Evolutionary conservation across 83 land plant species (phyloP), one percentile per base, ranked within the genome.

Genomic region (Isoetes engelmannii): DNA sequence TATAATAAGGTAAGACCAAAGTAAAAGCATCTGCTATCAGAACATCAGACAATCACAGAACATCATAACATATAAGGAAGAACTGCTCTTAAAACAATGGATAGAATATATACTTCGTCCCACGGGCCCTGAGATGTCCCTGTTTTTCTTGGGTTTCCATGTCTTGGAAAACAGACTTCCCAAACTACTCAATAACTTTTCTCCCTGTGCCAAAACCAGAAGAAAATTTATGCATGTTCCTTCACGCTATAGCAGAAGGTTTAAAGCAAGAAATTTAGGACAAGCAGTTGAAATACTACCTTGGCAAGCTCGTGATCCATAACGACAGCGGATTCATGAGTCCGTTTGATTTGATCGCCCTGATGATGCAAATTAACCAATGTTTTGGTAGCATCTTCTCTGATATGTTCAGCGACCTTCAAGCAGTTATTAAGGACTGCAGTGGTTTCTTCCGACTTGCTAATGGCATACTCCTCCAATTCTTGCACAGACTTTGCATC

Each of bases 81-180:
- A 47, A 21, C 41, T 64, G 47, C 1, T 8, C 67, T 64, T 44
- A 41, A 64, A 2, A 9, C 18, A 9, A 44, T 45, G 15, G 12
- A 4, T 56, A 64, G 67, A 44, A 18, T 47, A 63, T 41, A 9
- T 69, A 72, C 82, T 92, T 80, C 80, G 65, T 6, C 78, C 75
- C 28, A 84, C 80, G 48, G 95, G 97, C 5, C 97, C 97, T 5
- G 65, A 77, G 5, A 92, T 85, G 57, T 75, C 63, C 60, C 83
- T 83, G 9, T 60, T 75, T 77, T 85, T 92, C 77, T 85, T 84
- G 13, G 97, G 92, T 74, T 89, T 89, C 97, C 97, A 92, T 19
- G 82, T 80, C 70, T 73, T 92, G 5, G 95, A 89, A 68, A 92
- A 92, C 17, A 92, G 75, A 4, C 97, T 95, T 19, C 97, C 97